Evolutionary conservation across 2,329 filamentous ascomycete species (phyloP).

Genomic region (Cercospora sp.): DNA sequence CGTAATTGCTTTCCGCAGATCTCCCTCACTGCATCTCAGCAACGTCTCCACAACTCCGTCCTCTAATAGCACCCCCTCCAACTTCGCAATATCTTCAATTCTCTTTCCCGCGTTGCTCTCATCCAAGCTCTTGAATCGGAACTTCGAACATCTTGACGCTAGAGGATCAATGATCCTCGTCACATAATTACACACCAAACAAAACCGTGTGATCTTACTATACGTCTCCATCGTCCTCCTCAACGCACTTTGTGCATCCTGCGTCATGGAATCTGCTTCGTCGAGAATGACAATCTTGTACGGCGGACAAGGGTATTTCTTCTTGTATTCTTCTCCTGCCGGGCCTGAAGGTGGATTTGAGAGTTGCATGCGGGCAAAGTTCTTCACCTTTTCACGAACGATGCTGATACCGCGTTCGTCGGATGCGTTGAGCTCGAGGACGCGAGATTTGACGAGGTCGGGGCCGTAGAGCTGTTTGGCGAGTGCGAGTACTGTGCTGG

Average conservation of each 20-base stretch:
- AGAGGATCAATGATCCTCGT: constrained; percentile 96
- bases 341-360: constrained; percentile 70
- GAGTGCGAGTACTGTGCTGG: constrained; percentile 92
- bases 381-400: constrained; percentile 95
- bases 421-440: constrained; percentile 98
- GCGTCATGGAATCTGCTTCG: constrained; percentile 98
- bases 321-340: constrained; percentile 59
- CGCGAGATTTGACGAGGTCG: constrained; percentile 85
- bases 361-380: constrained; percentile 94
- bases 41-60: constrained; percentile 79
- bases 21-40: constrained; percentile 86
- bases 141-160: constrained; percentile 91
- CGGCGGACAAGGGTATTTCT: constrained; percentile 85
- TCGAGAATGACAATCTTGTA: constrained; percentile 99
- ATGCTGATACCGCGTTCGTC: constrained; percentile 98
- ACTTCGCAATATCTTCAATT: constrained; percentile 76
- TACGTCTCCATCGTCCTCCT: constrained; percentile 98
- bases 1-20: constrained; percentile 93
- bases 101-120: constrained; percentile 77
- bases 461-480: constrained; percentile 97
- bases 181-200: constrained; percentile 97
- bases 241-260: constrained; percentile 91
- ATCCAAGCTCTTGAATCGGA: constrained; percentile 94
- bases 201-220: constrained; percentile 93
- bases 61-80: constrained; percentile 75